Percentiles rank a stretch among this genome's conserved stretches.
phyloP scores from a whole-genome alignment of 2,329 filamentous ascomycete genomes.

The Endocalyx cinctus region DNA sequence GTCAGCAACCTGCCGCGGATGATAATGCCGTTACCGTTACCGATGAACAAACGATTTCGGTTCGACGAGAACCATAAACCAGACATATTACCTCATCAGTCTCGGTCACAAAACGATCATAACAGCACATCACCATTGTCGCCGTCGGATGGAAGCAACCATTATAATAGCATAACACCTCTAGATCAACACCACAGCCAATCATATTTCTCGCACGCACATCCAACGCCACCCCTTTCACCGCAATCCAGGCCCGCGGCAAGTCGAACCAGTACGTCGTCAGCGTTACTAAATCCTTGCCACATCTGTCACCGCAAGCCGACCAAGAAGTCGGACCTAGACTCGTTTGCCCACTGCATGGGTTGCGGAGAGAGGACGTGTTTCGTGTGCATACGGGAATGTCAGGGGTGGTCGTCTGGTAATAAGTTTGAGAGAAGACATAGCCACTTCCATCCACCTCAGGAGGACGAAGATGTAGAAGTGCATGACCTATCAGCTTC shows the following conservation, averaged over 20 bases:
- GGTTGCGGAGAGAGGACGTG: slow-evolving; percentile 60
- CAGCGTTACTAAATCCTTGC: slow-evolving; percentile 47
- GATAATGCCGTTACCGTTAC: slow-evolving; percentile 21
- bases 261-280: slow-evolving; percentile 12
- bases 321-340: slow-evolving; percentile 60
- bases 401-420: slow-evolving; percentile 43
- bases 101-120: no score
- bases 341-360: slow-evolving; percentile 61
- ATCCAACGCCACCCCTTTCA: slow-evolving; percentile 9
- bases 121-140: no score
- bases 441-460: slow-evolving; percentile 3
- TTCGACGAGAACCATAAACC: slow-evolving; percentile 12
- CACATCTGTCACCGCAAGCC: slow-evolving; percentile 65
- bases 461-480: slow-evolving; percentile 11
- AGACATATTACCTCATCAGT: no score
- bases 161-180: no score
- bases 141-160: no score
- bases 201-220: slow-evolving; percentile 20
- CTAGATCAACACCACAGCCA: slow-evolving; percentile 11
- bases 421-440: slow-evolving; percentile 1
- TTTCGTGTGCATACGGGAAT: slow-evolving; percentile 64
- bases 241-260: slow-evolving; percentile 6
- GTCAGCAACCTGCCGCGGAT: slow-evolving; percentile 20
- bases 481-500: slow-evolving; percentile 34
- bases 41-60: slow-evolving; percentile 22